Evolutionary conservation across 2,329 filamentous ascomycete species (phyloP).

Genomic region (Botrytis galanthina): DNA sequence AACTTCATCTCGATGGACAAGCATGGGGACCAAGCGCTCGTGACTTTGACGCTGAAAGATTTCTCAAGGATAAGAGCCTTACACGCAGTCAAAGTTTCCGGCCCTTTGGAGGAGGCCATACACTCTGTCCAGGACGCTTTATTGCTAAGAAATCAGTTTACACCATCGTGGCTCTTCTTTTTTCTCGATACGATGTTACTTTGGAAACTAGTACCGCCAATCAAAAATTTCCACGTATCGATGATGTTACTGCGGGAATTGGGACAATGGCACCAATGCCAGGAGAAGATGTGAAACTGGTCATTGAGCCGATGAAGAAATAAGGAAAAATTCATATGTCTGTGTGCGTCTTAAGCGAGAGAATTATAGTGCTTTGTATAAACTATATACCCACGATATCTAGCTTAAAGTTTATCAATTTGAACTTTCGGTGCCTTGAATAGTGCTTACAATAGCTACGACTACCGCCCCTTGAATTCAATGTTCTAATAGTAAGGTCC

Average conservation of each 20-base stretch:
- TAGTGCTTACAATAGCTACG: neutral
- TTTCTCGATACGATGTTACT: neutral
- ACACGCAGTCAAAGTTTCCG: neutral
- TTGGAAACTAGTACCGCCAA: neutral
- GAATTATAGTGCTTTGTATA: neutral
- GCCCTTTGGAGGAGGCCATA: conserved; percentile 17
- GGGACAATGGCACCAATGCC: neutral
- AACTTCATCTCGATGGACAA: conserved; percentile 15
- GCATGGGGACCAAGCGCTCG: conserved; percentile 8
- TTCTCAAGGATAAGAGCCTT: conserved; percentile 6
- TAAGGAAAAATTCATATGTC: neutral
- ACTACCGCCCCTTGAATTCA: neutral
- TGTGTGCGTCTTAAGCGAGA: neutral
- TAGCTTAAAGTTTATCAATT: neutral
- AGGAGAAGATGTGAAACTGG: neutral
- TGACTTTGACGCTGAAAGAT: conserved; percentile 16
- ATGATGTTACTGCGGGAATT: neutral
- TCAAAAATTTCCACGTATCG: neutral
- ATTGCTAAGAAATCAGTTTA: conserved; percentile 3
- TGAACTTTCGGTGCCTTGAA: neutral
- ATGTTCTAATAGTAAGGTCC: neutral
- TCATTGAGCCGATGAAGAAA: neutral
- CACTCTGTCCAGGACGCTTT: conserved; percentile 15
- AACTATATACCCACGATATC: neutral
- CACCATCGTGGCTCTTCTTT: neutral